phyloP scores from a whole-genome alignment of 1,139 yeast species.

The Suhomyces bolitotheri region DNA sequence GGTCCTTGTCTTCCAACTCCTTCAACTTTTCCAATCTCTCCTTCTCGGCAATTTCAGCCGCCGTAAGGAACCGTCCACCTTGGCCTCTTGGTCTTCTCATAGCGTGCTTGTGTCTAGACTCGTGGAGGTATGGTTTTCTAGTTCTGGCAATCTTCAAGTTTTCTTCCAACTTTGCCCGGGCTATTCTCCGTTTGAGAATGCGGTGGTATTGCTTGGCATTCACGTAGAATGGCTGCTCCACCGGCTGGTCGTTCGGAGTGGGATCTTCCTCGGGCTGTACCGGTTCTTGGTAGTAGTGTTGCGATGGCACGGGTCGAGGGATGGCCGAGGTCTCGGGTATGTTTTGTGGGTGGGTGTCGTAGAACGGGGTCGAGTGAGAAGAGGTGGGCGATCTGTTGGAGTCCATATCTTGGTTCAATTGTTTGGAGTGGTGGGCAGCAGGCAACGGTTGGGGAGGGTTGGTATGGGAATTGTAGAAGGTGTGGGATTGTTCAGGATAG shows the following conservation, averaged over 20 bases:
- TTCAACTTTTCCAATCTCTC: slow-evolving; percentile 57
- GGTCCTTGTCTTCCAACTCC: slow-evolving; percentile 34
- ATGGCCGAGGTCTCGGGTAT: slow-evolving; percentile 6
- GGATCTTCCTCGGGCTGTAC: slow-evolving; percentile 6
- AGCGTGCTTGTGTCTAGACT: slow-evolving; percentile 97
- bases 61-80: slow-evolving; percentile 95
- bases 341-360: slow-evolving; percentile 13
- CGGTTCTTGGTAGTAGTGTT: slow-evolving; percentile 14
- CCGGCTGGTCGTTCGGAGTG: slow-evolving; percentile 18
- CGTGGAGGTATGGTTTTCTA: slow-evolving; percentile 92
- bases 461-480: slow-evolving; percentile 29
- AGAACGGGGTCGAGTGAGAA: slow-evolving; percentile 17
- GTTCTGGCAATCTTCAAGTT: slow-evolving; percentile 84
- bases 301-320: slow-evolving; percentile 10
- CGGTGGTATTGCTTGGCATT: slow-evolving; percentile 98
- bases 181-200: slow-evolving; percentile 86
- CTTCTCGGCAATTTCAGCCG: slow-evolving; percentile 91
- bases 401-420: slow-evolving; percentile 7
- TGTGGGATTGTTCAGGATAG: slow-evolving; percentile 29
- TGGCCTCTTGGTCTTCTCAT: slow-evolving; percentile 99
- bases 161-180: slow-evolving; percentile 92
- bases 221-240: slow-evolving; percentile 92
- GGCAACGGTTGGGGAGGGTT: slow-evolving; percentile 7
- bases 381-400: slow-evolving; percentile 15
- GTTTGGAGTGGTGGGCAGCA: neutral